phyloP scores from a whole-genome alignment of 1,284 basidiomycete genomes.

The Puccinia hordei region DNA sequence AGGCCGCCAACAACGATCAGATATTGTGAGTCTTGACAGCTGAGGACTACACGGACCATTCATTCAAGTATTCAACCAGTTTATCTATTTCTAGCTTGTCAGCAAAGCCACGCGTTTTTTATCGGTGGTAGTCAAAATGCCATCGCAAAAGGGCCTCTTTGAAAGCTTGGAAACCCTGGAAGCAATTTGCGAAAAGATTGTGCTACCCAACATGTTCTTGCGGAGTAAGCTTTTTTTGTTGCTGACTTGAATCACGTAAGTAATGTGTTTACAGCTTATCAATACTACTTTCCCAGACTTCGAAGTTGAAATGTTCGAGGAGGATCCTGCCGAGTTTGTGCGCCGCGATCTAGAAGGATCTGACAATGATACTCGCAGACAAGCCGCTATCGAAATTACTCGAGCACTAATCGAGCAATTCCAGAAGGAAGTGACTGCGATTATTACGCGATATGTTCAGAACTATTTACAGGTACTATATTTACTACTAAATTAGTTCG shows the following conservation, averaged over 20 bases:
- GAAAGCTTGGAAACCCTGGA: slow-evolving; percentile 72
- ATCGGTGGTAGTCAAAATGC: slow-evolving; percentile 75
- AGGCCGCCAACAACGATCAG: slow-evolving; percentile 73
- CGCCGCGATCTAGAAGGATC: slow-evolving; percentile 79
- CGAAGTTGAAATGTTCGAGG: slow-evolving; percentile 94
- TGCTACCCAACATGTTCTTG: slow-evolving; percentile 86
- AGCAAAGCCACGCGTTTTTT: slow-evolving; percentile 91
- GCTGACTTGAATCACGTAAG: not conserved
- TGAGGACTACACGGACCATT: not conserved
- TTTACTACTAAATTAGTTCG: not conserved
- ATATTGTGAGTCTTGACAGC: slow-evolving; percentile 66
- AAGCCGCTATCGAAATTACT: slow-evolving; percentile 89
- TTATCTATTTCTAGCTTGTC: slow-evolving; percentile 67
- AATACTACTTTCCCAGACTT: slow-evolving; percentile 63
- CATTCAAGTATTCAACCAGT: not conserved
- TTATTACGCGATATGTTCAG: slow-evolving; percentile 79
- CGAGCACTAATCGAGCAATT: slow-evolving; percentile 80
- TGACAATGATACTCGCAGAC: slow-evolving; percentile 73
- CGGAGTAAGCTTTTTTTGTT: slow-evolving; percentile 60
- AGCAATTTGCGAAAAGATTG: slow-evolving; percentile 82
- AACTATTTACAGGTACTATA: slow-evolving; percentile 66
- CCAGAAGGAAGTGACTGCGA: slow-evolving; percentile 78
- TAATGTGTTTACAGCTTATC: not conserved
- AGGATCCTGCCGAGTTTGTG: slow-evolving; percentile 94
- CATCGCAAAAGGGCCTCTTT: slow-evolving; percentile 64